Evolutionary conservation across 495 filamentous ascomycete species (phyloP), one percentile per base, ranked within the genome.

Genomic region (Pseudomonodictys pantanalensis): DNA sequence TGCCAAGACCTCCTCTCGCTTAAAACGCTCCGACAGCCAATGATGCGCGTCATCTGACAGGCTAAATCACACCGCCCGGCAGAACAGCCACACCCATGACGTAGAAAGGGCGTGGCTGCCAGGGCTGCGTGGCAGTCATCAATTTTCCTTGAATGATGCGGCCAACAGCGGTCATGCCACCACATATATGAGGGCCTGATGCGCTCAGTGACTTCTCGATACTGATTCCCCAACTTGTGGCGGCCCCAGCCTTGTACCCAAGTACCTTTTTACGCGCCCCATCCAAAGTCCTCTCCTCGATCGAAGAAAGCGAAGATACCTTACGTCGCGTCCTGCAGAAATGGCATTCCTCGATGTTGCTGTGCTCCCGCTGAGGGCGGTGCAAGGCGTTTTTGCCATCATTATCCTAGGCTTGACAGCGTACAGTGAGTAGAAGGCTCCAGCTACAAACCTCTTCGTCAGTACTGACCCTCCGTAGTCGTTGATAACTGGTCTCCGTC

Each of bases 381-480:
- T 80, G 42, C 86, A 90, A 58, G 77, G 75, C 11, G 59, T 90
- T 44, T 83, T 92, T 64, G 76, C 83, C 44, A 75, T 92, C 62
- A 84, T 91, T 64, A 78, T 88, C 56, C 79, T 95, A 24, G 87
- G 85, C 41, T 62, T 92, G n/a, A 85, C 82, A n/a, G 84, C 81
- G 48, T 91, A 91, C 64, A 71, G 89, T 92, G 23, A 33, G 46
- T 53, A 9, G 10, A 7, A 8, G 17, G 26, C 38, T 28, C 22
- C 33, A 52, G 25, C 11, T 3, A 17, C n/a, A n/a, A n/a, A n/a
- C n/a, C n/a, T 41, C 12, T 12, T 41, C 38, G 38, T n/a, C 38
- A 41, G 4, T 4, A 3, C 38, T 29, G 23, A 10, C 12, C 39
- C 38, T 45, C 11, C 46, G 22, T 38, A 17, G 23, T 3, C 3